Base-by-base conservation (phyloP, 78 protist species). In the Dictyostelium intermedium region DNA sequence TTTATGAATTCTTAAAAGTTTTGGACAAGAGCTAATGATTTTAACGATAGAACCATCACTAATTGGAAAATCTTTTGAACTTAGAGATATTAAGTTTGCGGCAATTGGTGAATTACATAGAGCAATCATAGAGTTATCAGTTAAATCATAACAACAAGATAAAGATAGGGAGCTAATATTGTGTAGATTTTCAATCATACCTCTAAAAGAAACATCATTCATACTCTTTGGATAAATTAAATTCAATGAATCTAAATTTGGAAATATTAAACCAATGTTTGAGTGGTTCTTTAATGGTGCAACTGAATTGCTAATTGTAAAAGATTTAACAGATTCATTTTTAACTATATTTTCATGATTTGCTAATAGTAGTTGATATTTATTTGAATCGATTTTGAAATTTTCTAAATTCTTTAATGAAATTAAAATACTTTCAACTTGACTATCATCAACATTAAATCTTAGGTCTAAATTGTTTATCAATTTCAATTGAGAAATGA, bases 201-300 rank as follows among this genome's bases (percentile, higher is more conserved):
- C 32, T 35, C 35, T 82, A 35, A 82, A 82, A 18, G 76, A 30
- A 35, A 82, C 86, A 82, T 82, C 86, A 5, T 25, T 34, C 20
- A 50, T 45, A 23, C 20, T 34, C 2, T 23, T 82, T 50, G 86
- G 86, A 34, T 82, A 56, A 16, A n/a, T 20, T 56, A 82, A 34
- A 23, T 23, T 20, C 5, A 82, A 10, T 60, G 70, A 16, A 32
- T 35, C 47, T 9, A 82, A 13, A 82, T 82, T 82, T 56, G 86
- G 86, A 56, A 32, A 82, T 20, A 82, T 23, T 14, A 60, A 16
- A 82, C 86, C 86, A 50, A 82, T 34, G n/a, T 82, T 82, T 50
- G 25, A 13, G 20, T 32, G 35, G 20, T 82, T 82, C 4, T 16
- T 37, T 2, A 16, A 20, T 30, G 70, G 70, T 18, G 86, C 70